Evolutionary conservation across 2,329 filamentous ascomycete genomes (phyloP).

Genomic region (Claviceps arundinis): DNA sequence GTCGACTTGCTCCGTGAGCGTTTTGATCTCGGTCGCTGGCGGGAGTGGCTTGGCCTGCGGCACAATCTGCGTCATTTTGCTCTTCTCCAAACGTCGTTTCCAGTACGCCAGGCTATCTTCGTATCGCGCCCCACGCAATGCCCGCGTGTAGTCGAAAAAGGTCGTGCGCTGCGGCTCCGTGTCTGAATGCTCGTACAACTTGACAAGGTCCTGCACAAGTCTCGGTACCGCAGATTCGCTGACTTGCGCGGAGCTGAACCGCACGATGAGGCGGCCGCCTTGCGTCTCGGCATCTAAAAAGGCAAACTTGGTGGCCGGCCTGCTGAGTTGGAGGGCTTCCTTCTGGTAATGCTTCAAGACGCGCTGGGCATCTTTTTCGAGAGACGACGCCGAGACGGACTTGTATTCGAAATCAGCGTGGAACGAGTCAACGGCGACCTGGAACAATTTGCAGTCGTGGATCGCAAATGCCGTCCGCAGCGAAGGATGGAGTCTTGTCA

Average conservation of each 20-base stretch:
- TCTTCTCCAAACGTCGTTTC: conserved; percentile 29
- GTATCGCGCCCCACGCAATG: conserved; percentile 22
- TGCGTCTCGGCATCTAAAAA: conserved; percentile 35
- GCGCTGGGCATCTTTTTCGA: conserved; percentile 26
- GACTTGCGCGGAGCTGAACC: conserved; percentile 36
- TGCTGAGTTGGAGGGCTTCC: conserved; percentile 24
- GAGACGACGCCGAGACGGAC: conserved; percentile 26
- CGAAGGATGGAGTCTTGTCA: conserved; percentile 33
- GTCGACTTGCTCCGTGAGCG: conserved; percentile 25
- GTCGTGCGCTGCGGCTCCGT: conserved; percentile 23
- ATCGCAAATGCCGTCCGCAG: conserved; percentile 41
- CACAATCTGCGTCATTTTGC: conserved; percentile 32
- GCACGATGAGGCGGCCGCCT: conserved; percentile 33
- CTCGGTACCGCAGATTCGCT: conserved; percentile 32
- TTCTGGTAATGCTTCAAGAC: conserved; percentile 30
- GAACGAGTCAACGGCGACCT: conserved; percentile 31
- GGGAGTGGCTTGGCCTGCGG: conserved; percentile 27
- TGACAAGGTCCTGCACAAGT: conserved; percentile 34
- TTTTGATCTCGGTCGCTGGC: conserved; percentile 25
- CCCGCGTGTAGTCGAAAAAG: conserved; percentile 35
- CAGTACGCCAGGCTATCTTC: conserved; percentile 31
- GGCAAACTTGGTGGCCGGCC: conserved; percentile 35
- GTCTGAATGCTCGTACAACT: conserved; percentile 28
- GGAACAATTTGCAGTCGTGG: conserved; percentile 32
- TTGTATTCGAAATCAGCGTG: conserved; percentile 29